These are phyloP conservation scores for Lichtheimia corymbifera DNA, from an alignment of 371 early-diverging fungal species.

Conservation along the genomic window DNA sequence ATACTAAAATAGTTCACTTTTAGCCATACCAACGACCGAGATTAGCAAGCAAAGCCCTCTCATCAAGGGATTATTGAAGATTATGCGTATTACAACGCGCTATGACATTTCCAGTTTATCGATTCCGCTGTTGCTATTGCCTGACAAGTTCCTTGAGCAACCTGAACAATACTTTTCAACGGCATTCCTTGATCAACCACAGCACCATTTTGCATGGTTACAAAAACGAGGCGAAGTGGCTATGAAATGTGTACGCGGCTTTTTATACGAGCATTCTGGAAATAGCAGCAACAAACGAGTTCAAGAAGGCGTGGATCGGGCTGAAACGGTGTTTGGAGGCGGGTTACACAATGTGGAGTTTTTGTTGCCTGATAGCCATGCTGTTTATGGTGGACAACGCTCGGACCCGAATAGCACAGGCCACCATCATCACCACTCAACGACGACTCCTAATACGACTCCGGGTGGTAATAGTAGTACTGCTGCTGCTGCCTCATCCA, in stretches of 20 bases:
- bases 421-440: conserved; percentile 12
- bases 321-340: conserved; percentile 36
- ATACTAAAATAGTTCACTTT: conserved; percentile 1
- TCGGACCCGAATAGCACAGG: background rate
- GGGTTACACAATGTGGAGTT: conserved; percentile 47
- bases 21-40: conserved; percentile 40
- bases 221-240: conserved; percentile 59
- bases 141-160: conserved; percentile 49
- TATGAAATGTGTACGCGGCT: conserved; percentile 65
- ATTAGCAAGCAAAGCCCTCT: conserved; percentile 53
- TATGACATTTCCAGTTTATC: conserved; percentile 70
- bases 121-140: conserved; percentile 67
- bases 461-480: background rate
- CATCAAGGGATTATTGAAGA: conserved; percentile 65
- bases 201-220: conserved; percentile 32
- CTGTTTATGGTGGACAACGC: conserved; percentile 26
- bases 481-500: background rate
- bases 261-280: conserved; percentile 58
- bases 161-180: conserved; percentile 24
- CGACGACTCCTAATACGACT: background rate
- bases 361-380: conserved; percentile 32
- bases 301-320: conserved; percentile 29
- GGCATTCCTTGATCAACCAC: conserved; percentile 20
- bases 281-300: conserved; percentile 31
- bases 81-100: conserved; percentile 63